phyloP scores from a whole-genome alignment of 2,329 filamentous ascomycete species.

The Dothideomycetidae sp. region DNA sequence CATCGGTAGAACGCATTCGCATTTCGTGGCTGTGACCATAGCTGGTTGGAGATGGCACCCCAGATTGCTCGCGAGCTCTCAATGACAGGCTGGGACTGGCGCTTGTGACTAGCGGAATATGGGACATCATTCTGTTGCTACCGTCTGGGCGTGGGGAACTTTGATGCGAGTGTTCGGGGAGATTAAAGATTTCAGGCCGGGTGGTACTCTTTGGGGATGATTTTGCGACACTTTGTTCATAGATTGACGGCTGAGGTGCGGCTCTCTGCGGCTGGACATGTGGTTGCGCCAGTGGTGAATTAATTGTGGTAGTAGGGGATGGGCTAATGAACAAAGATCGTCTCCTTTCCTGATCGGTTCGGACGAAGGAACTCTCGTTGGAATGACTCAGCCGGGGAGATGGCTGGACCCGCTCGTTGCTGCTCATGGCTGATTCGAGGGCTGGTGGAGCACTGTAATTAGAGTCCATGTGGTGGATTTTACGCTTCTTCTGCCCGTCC shows the following conservation, averaged over 20 bases:
- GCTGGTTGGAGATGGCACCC: background rate
- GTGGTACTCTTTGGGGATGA: background rate
- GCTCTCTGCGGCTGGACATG: background rate
- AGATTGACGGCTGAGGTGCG: background rate
- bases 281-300: too few relatives aligned
- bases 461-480: background rate
- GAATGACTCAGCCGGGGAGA: background rate
- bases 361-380: background rate
- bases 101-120: background rate
- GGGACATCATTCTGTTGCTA: background rate
- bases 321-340: background rate
- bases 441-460: conserved; percentile 17
- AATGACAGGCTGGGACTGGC: background rate
- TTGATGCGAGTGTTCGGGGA: background rate
- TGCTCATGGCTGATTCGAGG: conserved; percentile 18
- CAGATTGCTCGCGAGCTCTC: background rate
- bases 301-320: background rate
- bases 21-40: background rate
- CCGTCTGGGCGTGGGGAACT: background rate
- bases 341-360: background rate
- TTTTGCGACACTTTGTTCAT: background rate
- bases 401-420: background rate
- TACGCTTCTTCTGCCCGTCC: background rate
- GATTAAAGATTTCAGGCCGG: background rate
- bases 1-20: background rate